phyloP scores from a whole-genome alignment of 106 monocot genomes.

The Platanthera zijinensis region DNA sequence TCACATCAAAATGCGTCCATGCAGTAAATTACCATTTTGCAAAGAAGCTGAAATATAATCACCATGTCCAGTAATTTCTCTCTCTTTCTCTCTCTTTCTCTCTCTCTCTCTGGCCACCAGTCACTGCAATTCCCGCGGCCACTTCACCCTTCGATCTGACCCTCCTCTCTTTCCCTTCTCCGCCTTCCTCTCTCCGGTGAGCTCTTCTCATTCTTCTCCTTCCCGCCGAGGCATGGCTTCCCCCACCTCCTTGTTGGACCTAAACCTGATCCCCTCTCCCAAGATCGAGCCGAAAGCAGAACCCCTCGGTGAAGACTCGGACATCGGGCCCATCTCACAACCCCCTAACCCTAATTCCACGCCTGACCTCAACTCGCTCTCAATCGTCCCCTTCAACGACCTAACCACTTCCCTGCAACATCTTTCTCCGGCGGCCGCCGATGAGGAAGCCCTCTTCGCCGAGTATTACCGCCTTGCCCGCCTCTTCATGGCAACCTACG shows the following conservation, averaged over 20 bases:
- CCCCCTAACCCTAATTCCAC: not conserved
- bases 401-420: conserved; percentile 23
- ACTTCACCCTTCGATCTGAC: not conserved
- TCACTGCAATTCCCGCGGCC: not conserved
- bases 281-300: conserved; percentile 32
- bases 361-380: not conserved
- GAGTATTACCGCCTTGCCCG: conserved; percentile 60
- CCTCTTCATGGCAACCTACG: conserved; percentile 24
- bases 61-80: not conserved
- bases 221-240: conserved; percentile 2
- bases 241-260: conserved; percentile 10
- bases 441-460: conserved; percentile 42
- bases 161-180: not conserved
- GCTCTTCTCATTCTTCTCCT: conserved; percentile 1
- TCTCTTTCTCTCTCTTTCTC: conserved; percentile 4
- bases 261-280: conserved; percentile 9
- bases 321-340: not conserved
- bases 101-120: conserved; percentile 2
- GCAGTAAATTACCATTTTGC: not conserved
- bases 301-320: conserved; percentile 8
- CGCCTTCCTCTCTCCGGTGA: too few relatives aligned
- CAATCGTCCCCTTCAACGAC: conserved; percentile 8
- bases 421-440: conserved; percentile 14
- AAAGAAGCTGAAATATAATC: not conserved
- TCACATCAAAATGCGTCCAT: not conserved